phyloP scores from a whole-genome alignment of 768 basidiomycete genomes.

The Porphyrellus cyaneotinctus region DNA sequence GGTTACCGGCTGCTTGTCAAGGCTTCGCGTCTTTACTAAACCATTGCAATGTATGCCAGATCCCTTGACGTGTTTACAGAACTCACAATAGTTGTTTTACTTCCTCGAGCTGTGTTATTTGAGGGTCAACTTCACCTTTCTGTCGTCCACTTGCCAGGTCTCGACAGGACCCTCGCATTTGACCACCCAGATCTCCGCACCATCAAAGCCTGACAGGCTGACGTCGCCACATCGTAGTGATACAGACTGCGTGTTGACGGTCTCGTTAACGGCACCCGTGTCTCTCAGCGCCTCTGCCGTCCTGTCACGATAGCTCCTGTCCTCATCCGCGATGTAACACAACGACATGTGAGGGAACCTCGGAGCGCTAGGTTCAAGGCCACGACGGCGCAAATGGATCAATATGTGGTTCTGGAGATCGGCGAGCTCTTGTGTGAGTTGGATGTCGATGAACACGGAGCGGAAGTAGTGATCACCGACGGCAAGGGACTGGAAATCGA shows the following conservation, averaged over 20 bases:
- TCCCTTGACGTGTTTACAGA: background rate
- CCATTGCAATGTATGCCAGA: background rate
- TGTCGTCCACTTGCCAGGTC: conserved; percentile 47
- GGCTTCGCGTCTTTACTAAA: background rate
- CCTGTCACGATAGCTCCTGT: conserved; percentile 49
- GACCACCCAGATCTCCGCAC: conserved; percentile 55
- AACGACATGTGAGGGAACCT: conserved; percentile 70
- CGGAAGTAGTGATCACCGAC: conserved; percentile 65
- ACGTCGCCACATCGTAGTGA: conserved; percentile 22
- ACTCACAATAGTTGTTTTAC: background rate
- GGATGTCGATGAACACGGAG: conserved; percentile 59
- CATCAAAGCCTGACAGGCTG: conserved; percentile 42
- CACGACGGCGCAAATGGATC: conserved; percentile 28
- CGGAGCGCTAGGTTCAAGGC: conserved; percentile 46
- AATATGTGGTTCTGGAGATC: conserved; percentile 49
- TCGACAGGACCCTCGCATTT: conserved; percentile 58
- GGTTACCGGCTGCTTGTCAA: background rate
- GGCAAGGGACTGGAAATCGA: conserved; percentile 51
- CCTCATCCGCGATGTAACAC: conserved; percentile 68
- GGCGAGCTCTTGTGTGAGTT: conserved; percentile 41
- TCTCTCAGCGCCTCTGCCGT: conserved; percentile 43
- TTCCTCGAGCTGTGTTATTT: background rate
- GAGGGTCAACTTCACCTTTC: conserved; percentile 28
- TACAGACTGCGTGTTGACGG: conserved; percentile 24
- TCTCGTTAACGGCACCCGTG: conserved; percentile 32